Conservation (phyloP, 2,329 filamentous ascomycete species). For the Colletotrichum truncatum region DNA sequence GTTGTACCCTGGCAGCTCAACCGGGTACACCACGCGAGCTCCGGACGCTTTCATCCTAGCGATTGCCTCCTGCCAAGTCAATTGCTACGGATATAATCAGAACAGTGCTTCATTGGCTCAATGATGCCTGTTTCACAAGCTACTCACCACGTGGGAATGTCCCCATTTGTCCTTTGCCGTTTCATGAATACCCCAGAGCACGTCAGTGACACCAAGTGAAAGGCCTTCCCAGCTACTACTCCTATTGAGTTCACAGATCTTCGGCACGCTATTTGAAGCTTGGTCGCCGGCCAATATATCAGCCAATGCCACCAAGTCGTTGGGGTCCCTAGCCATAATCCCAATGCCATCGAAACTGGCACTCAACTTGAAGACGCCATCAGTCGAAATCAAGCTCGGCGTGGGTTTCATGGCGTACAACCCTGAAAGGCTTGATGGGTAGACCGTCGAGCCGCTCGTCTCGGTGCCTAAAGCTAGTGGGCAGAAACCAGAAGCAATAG, state of each 20-base stretch:
- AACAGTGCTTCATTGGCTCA: neutral
- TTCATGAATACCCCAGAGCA: conserved; percentile 30
- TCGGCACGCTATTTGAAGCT: neutral
- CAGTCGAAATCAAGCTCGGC: conserved; percentile 21
- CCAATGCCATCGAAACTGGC: conserved; percentile 34
- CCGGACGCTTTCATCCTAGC: conserved; percentile 24
- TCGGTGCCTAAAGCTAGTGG: conserved; percentile 48
- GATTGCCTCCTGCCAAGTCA: conserved; percentile 24
- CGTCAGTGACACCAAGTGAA: conserved; percentile 31
- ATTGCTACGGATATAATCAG: conserved; percentile 14
- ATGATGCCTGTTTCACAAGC: neutral
- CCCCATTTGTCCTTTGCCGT: conserved; percentile 31
- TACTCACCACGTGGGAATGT: conserved; percentile 30
- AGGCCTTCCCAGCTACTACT: conserved; percentile 13
- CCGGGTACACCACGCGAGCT: conserved; percentile 27
- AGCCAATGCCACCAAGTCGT: conserved; percentile 31
- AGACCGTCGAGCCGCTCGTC: conserved; percentile 47
- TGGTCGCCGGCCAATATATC: conserved; percentile 17
- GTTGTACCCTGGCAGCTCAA: conserved; percentile 14
- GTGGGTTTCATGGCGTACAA: conserved; percentile 47
- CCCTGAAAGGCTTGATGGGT: conserved; percentile 46
- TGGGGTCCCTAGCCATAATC: conserved; percentile 34
- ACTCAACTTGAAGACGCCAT: conserved; percentile 30
- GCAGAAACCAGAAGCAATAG: conserved; percentile 48
- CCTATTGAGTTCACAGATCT: neutral